Evolutionary conservation across 495 filamentous ascomycete species (phyloP).

Genomic region (Talaromyces wortmannii): DNA sequence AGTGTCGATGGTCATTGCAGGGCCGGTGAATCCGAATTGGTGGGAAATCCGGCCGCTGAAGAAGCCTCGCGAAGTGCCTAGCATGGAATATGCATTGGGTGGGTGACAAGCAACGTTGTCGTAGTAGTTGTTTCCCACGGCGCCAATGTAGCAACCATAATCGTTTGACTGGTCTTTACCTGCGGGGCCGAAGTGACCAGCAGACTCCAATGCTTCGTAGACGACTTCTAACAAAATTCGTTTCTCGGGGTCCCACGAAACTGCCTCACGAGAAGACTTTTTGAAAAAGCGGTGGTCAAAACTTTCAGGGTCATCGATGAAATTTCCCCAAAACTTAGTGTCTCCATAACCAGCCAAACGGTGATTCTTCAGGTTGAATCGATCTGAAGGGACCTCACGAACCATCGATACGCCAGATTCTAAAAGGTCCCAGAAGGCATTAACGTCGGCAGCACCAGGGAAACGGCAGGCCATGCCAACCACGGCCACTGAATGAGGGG

Average conservation of each 20-base stretch:
- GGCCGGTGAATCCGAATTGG: conserved; percentile 44
- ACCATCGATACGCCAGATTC: conserved; percentile 10
- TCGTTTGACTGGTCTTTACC: conserved; percentile 4
- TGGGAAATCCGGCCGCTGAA: conserved; percentile 27
- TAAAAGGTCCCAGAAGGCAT: conserved; percentile 31
- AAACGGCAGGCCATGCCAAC: conserved; percentile 34
- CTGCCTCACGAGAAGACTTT: conserved; percentile 24
- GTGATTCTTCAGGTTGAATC: conserved; percentile 7
- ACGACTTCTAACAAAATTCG: conserved; percentile 27
- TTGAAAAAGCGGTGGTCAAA: conserved; percentile 23
- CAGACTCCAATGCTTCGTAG: conserved; percentile 28
- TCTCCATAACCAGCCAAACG: conserved; percentile 8
- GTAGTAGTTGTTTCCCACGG: conserved; percentile 25
- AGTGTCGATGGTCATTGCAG: conserved; percentile 39
- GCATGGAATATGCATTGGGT: conserved; percentile 29
- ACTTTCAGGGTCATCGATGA: conserved; percentile 15
- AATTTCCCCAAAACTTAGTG: conserved; percentile 22
- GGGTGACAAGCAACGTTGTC: conserved; percentile 28
- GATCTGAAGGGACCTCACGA: conserved; percentile 6
- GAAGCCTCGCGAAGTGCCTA: conserved; percentile 25
- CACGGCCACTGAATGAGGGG: conserved; percentile 23
- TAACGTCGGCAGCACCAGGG: conserved; percentile 24
- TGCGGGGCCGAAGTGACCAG: conserved; percentile 11
- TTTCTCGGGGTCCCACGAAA: conserved; percentile 36
- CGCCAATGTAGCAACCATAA: conserved; percentile 31